Conservation (phyloP, 169 alveolate species). For the Besnoitia besnoiti region DNA sequence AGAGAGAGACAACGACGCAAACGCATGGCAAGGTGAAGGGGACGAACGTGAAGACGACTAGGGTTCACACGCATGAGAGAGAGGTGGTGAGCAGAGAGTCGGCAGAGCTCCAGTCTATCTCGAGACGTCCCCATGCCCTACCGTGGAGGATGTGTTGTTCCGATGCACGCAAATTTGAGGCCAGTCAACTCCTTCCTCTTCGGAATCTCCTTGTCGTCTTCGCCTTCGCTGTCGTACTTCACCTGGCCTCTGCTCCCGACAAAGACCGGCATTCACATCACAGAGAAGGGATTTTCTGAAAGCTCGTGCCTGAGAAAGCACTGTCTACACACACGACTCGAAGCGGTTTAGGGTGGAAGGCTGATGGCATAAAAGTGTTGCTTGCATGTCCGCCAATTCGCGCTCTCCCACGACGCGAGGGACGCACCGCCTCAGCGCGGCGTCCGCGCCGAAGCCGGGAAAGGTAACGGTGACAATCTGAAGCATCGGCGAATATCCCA, state of each 20-base stretch:
- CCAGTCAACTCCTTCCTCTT: constrained; percentile 57
- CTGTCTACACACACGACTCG: not conserved
- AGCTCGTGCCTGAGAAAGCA: not conserved
- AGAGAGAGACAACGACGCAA: not conserved
- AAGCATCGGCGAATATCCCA: too few species aligned
- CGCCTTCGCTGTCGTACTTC: constrained; percentile 15
- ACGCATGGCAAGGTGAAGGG: not conserved
- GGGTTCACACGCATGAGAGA: too few species aligned
- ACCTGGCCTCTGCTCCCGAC: not conserved
- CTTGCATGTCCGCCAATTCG: too few species aligned
- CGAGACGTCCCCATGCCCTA: not conserved
- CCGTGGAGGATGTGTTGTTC: constrained; percentile 63
- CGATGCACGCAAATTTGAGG: constrained; percentile 55
- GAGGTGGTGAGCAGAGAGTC: not conserved
- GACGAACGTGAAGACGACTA: not conserved
- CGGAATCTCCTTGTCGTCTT: constrained; percentile 30
- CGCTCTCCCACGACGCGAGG: too few species aligned
- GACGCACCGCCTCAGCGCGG: too few species aligned
- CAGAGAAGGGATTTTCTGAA: not conserved
- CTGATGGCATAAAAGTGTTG: too few species aligned
- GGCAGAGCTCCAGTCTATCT: not conserved
- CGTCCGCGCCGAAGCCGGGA: too few species aligned
- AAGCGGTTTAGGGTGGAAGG: too few species aligned
- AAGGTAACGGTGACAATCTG: too few species aligned
- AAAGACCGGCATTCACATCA: not conserved